Conservation (phyloP, 306 rosid genomes). For the Cucumis melo region DNA sequence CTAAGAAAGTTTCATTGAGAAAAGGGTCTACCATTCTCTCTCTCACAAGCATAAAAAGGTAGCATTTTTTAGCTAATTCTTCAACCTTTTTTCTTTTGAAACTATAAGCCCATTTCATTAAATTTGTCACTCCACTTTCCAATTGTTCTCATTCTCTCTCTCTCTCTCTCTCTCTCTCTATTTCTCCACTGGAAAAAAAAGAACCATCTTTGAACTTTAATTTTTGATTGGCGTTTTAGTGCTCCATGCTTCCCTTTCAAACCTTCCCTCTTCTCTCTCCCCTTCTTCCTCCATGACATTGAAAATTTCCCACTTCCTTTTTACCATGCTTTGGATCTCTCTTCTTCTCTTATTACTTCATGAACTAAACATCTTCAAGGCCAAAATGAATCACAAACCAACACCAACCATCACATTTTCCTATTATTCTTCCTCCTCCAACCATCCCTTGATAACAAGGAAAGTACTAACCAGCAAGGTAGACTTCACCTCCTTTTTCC, state of each 20-base stretch:
- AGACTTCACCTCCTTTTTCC: conserved; percentile 61
- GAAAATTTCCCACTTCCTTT: conserved; percentile 32
- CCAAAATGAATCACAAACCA: conserved; percentile 28
- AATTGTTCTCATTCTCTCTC: not conserved
- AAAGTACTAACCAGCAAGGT: conserved; percentile 64
- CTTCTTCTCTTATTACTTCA: conserved; percentile 40
- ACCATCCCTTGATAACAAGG: conserved; percentile 28
- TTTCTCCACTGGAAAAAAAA: not conserved
- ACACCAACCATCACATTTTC: conserved; percentile 11
- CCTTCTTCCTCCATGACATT: conserved; percentile 60
- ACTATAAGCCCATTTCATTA: conserved; percentile 4
- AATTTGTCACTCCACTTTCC: not conserved
- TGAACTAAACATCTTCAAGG: conserved; percentile 35
- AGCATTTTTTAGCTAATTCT: conserved; percentile 9
- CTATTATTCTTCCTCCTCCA: conserved; percentile 13
- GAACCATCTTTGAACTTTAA: not conserved
- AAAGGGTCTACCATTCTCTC: conserved; percentile 18
- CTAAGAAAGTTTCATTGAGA: conserved; percentile 31
- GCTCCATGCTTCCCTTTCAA: conserved; percentile 70
- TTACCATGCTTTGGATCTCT: conserved; percentile 42
- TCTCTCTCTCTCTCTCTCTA: not conserved
- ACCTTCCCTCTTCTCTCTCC: conserved; percentile 18
- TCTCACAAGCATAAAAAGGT: conserved; percentile 17
- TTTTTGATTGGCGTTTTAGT: conserved; percentile 15
- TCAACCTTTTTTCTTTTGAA: not conserved